Evolutionary conservation across 2,329 filamentous ascomycete species (phyloP), one percentile per base, ranked within the genome.

Genomic region (Penicillium thymicola): DNA sequence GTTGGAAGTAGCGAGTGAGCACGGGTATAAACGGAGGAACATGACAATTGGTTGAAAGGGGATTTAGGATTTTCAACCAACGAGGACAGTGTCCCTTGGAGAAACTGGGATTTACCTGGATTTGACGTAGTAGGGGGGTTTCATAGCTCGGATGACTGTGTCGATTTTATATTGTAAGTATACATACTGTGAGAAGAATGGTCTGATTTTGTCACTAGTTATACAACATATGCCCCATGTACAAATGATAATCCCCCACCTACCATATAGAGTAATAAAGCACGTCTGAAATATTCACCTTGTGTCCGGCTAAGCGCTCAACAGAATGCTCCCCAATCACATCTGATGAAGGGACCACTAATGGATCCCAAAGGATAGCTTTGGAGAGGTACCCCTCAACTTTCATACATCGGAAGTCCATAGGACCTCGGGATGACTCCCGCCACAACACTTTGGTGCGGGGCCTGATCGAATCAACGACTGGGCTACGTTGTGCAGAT

Each of bases 401-500:
- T 36, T 36, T 36, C 27, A 18, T 16, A 30, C 28, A 46, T 46
- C 11, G 25, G 43, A 46, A 46, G n/a, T 40, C 23, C 40, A 25
- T 23, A 42, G 11, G 13, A 21, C 51, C 44, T 49, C 51, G 37
- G 36, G 28, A 34, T 40, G 27, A 25, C 28, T 30, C 54, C 56
- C 64, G 63, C 60, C 63, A 65, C 64, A 66, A 66, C 30, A 27
- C 49, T 51, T 65, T 32, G 62, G 54, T 65, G 67, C 61, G 65
- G 67, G 65, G 63, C 49, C 56, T 52, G 50, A 47, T 66, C 62
- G 61, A 66, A 65, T 67, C 64, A 67, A 67, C 13, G 18, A 42
- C 32, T 37, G 18, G 8, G 34, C 36, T 51, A 28, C 23, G 46
- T 30, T 45, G 47, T 60, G 57, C 46, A 55, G 60, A 46, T 21